phyloP scores from a whole-genome alignment of 176 grass and related monocot genomes.

The Rhipidocladum racemiflorum region DNA sequence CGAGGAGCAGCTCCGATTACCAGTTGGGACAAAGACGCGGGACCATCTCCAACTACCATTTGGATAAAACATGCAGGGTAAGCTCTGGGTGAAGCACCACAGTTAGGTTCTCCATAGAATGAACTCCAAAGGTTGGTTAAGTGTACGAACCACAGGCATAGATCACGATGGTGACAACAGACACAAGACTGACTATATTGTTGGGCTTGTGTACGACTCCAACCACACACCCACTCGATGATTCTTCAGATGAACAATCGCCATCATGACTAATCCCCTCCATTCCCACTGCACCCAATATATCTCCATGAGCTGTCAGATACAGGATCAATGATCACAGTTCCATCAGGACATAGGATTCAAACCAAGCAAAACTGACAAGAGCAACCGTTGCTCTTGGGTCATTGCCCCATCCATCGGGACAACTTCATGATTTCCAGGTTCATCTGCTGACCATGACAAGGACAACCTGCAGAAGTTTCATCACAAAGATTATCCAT shows the following conservation, averaged over 20 bases:
- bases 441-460: conserved; percentile 66
- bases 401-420: conserved; percentile 56
- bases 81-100: neutral
- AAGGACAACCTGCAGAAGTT: conserved; percentile 60
- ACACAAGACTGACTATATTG: neutral
- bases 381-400: conserved; percentile 36
- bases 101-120: neutral
- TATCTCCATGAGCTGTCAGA: conserved; percentile 34
- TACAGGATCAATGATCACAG: conserved; percentile 29
- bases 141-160: neutral
- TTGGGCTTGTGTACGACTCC: neutral
- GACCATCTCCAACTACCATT: neutral
- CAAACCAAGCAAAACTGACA: conserved; percentile 21
- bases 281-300: conserved; percentile 48
- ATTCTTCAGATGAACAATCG: conserved; percentile 23
- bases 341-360: conserved; percentile 12
- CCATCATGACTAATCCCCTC: conserved; percentile 34
- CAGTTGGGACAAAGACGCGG: neutral
- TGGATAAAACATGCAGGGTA: conserved; percentile 8
- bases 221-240: neutral
- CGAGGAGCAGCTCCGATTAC: neutral
- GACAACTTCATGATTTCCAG: conserved; percentile 54
- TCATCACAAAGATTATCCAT: neutral
- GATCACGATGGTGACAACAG: neutral
- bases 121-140: neutral